Base-by-base conservation (phyloP, 371 early-diverging fungal species). In the Mucor indicus region DNA sequence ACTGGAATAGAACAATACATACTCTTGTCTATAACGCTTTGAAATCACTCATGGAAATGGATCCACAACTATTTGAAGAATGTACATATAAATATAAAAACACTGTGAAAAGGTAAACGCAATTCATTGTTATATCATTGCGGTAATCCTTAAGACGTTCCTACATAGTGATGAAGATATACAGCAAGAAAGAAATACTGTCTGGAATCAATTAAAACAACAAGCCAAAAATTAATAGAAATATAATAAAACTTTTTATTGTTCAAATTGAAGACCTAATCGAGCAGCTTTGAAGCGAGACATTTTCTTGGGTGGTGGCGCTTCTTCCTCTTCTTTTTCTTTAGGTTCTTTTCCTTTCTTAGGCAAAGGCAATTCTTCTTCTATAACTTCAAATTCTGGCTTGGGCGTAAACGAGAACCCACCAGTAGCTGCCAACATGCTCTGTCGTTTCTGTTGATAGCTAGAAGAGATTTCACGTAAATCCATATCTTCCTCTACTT, bases 1-100 rank as follows among this genome's bases (percentile, higher is more conserved):
- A 96, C 60, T 98, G 98, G 98, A 96, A 96, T 75, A 89, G 90
- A 53, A 90, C 89, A 0, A 92, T 96, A 50, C 96, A 95, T 63
- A 87, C 89, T 6, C 79, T 92, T 8, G 94, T 94, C 5, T 94
- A 90, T 67, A 90, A 91, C 57, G 92, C 94, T 1, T 72, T 95
- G 38, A 93, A 93, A 55, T 79, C 90, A 41, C 91, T 95, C 53
- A 92, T 93, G 87, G 91, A 91, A 41, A 91, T 92, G 42, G 85
- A 87, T 67, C 92, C 94, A 24, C 83, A 87, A 50, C 67, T 96
- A 38, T 95, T 92, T 73, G 93, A 95, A 41, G 84, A 88, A 36
- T 92, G 87, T 64, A 85, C 89, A 6, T 76, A 81, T 57, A 72
- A 86, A 58, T 88, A 84, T 72, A 89, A 89, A 60, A 35, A 43